These are phyloP conservation scores for Phenoliferia sp. DNA, from an alignment of 1,284 basidiomycete species.

Conservation along the genomic window DNA sequence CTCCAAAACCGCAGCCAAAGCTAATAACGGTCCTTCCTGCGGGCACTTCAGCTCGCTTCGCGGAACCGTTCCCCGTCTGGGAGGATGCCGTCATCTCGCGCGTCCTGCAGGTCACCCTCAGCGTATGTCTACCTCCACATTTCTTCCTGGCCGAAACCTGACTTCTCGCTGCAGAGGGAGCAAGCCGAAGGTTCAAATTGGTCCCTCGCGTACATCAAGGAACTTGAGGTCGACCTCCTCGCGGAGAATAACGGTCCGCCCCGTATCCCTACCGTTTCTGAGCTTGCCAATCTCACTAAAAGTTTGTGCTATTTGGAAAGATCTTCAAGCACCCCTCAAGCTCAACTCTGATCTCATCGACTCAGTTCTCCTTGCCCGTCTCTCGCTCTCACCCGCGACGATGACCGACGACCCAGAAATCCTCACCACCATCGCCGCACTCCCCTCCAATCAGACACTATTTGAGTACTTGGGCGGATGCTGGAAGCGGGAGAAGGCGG, in stretches of 20 bases:
- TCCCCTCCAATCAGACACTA: slow-evolving; percentile 71
- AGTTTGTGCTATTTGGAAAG: slow-evolving; percentile 6
- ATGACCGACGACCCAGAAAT: slow-evolving; percentile 81
- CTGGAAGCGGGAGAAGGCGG: slow-evolving; percentile 75
- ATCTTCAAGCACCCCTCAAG: slow-evolving; percentile 4
- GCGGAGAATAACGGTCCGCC: slow-evolving; percentile 59
- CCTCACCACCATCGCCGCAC: slow-evolving; percentile 67
- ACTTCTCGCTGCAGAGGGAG: slow-evolving; percentile 51
- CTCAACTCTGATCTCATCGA: slow-evolving; percentile 58
- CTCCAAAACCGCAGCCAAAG: neutral
- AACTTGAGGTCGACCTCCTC: slow-evolving; percentile 63
- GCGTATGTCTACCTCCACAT: slow-evolving; percentile 51
- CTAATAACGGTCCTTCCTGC: slow-evolving; percentile 10
- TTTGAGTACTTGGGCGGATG: slow-evolving; percentile 88
- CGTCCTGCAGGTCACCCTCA: slow-evolving; percentile 60
- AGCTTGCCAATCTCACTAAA: slow-evolving; percentile 38
- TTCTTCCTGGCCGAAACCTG: neutral
- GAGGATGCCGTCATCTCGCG: slow-evolving; percentile 26
- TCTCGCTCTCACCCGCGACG: slow-evolving; percentile 70
- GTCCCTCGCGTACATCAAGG: slow-evolving; percentile 77
- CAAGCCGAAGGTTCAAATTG: slow-evolving; percentile 65
- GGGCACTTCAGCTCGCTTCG: slow-evolving; percentile 8
- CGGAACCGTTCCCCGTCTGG: slow-evolving; percentile 34
- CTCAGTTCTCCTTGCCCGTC: slow-evolving; percentile 75
- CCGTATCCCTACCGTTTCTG: slow-evolving; percentile 18